Percentiles rank a stretch among this genome's conserved stretches.
Conservation (phyloP, 352 stramenopile species). For the Phytophthora ohioensis region DNA sequence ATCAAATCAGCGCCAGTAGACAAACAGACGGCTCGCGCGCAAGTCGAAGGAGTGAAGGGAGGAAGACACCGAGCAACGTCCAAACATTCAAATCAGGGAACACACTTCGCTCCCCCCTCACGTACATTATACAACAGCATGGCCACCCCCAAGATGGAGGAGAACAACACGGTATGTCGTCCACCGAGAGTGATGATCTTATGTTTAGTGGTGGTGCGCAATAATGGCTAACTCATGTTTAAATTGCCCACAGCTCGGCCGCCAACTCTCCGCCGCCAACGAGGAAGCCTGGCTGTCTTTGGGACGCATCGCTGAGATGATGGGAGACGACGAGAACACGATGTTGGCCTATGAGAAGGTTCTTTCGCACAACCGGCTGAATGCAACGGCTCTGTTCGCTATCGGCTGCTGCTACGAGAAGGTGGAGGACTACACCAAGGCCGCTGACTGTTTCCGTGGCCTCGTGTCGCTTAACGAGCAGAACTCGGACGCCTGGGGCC, state of each 20-base stretch:
- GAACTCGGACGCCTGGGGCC: slow-evolving; percentile 87
- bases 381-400: slow-evolving; percentile 81
- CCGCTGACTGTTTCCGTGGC: slow-evolving; percentile 87
- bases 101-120: not conserved
- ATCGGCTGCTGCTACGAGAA: slow-evolving; percentile 91
- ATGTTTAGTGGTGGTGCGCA: not conserved
- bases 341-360: slow-evolving; percentile 91
- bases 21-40: slow-evolving; percentile 48
- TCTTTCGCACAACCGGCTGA: slow-evolving; percentile 88
- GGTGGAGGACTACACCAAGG: slow-evolving; percentile 88
- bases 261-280: slow-evolving; percentile 81
- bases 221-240: slow-evolving; percentile 12
- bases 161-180: slow-evolving; percentile 67
- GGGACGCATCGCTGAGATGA: slow-evolving; percentile 90
- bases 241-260: slow-evolving; percentile 50
- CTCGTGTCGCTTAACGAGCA: slow-evolving; percentile 87
- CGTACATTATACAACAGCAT: slow-evolving; percentile 40
- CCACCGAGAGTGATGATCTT: slow-evolving; percentile 24
- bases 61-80: slow-evolving; percentile 2
- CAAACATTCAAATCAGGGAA: slow-evolving; percentile 21
- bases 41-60: slow-evolving; percentile 29
- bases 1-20: slow-evolving; percentile 52
- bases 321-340: slow-evolving; percentile 91
- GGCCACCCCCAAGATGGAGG: slow-evolving; percentile 84
- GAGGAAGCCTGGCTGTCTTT: slow-evolving; percentile 87